Conservation (phyloP, 768 basidiomycete species). For the Antrodiella citrinella region DNA sequence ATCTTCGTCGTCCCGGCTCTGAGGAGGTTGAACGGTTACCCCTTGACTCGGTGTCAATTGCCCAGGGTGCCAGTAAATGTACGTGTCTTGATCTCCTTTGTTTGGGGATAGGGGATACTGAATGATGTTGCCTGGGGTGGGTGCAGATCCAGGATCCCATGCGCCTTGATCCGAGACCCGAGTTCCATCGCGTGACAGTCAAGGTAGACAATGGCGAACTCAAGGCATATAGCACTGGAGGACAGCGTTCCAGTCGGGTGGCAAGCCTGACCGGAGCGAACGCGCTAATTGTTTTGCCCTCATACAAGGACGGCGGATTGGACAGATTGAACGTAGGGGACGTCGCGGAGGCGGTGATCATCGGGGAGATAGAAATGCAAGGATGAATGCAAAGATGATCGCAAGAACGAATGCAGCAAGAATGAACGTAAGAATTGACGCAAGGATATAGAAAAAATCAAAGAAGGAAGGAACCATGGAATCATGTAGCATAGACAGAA, state of each 20-base stretch:
- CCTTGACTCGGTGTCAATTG: slow-evolving; percentile 39
- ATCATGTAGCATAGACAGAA: not conserved
- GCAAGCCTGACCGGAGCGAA: slow-evolving; percentile 79
- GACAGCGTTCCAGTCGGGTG: slow-evolving; percentile 77
- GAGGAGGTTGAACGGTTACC: slow-evolving; percentile 64
- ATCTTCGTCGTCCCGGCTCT: slow-evolving; percentile 80
- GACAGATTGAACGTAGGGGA: slow-evolving; percentile 44
- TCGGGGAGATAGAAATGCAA: slow-evolving; percentile 51
- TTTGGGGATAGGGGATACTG: not conserved
- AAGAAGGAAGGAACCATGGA: not conserved
- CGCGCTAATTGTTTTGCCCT: slow-evolving; percentile 65
- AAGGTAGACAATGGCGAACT: slow-evolving; percentile 36
- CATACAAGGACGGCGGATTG: slow-evolving; percentile 25
- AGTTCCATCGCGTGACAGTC: slow-evolving; percentile 77
- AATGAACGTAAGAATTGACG: too few relatives aligned
- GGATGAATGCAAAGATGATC: slow-evolving; percentile 1
- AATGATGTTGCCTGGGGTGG: slow-evolving; percentile 7
- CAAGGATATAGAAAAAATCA: not conserved
- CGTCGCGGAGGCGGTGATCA: slow-evolving; percentile 49
- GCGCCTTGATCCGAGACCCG: slow-evolving; percentile 63
- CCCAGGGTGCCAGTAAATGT: slow-evolving; percentile 62
- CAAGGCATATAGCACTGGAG: slow-evolving; percentile 73
- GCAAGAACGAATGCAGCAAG: not conserved
- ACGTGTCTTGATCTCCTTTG: slow-evolving; percentile 12
- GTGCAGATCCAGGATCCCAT: slow-evolving; percentile 51